These are phyloP conservation scores for Vicia villosa DNA, from an alignment of 306 rosid species.

Conservation along the genomic window DNA sequence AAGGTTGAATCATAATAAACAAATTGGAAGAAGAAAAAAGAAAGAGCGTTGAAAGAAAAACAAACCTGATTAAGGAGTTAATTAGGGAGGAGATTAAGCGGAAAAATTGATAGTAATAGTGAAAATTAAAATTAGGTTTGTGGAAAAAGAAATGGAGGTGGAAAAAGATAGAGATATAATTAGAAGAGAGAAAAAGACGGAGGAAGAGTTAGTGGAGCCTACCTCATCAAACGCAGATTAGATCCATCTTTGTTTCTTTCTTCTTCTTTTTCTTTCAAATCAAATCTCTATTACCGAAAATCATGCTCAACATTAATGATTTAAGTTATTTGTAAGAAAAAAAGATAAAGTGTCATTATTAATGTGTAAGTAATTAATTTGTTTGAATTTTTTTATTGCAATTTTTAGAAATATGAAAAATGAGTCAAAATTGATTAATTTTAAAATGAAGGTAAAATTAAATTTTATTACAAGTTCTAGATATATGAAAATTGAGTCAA, in stretches of 20 bases:
- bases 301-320: neutral
- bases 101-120: conserved; percentile 32
- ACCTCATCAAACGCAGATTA: conserved; percentile 45
- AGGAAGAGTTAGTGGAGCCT: conserved; percentile 55
- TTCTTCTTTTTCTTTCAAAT: conserved; percentile 11
- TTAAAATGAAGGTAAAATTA: too few relatives aligned
- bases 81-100: neutral
- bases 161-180: conserved; percentile 46
- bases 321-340: too few relatives aligned
- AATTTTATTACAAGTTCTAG: too few relatives aligned
- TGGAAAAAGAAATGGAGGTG: conserved; percentile 39
- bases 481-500: too few relatives aligned
- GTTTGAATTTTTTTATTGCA: too few relatives aligned
- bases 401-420: too few relatives aligned
- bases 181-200: conserved; percentile 46
- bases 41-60: conserved; percentile 11
- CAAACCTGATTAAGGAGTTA: conserved; percentile 47
- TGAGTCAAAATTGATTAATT: too few relatives aligned
- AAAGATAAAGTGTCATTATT: too few relatives aligned
- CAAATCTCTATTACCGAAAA: neutral
- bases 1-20: neutral
- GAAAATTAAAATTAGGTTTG: conserved; percentile 33
- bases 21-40: neutral
- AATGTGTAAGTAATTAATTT: too few relatives aligned
- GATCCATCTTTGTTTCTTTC: conserved; percentile 52